Base-by-base conservation (phyloP, 257 asterid species). In the Coffea canephora region DNA sequence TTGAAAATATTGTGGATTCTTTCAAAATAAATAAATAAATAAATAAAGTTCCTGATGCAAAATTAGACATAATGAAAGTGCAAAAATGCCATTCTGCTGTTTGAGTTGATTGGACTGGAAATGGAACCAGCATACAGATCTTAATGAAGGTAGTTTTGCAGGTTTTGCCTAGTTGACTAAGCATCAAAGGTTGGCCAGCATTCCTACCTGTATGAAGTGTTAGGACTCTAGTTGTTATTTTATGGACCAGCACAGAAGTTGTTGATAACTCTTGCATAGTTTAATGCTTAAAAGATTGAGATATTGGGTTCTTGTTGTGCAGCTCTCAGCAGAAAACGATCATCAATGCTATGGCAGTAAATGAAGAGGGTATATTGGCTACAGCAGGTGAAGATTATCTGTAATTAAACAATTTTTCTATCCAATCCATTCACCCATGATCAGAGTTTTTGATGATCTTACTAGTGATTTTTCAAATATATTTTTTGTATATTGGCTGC, bases 251-350 rank as follows among this genome's bases (percentile, higher is more conserved):
- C 18, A 25, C 23, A 5, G 3, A 15, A 39, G 39, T 19, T 39
- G 1, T n/a, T 49, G 43, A 55, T 36, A 18, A 65, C 23, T 66
- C 27, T 67, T 49, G 6, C 1, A 11, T 5, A 43, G 57, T 77
- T 65, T 27, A 27, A 61, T 59, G 19, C 50, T 48, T 13, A 69
- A 41, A 8, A 76, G 55, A 71, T 59, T 64, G 52, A 75, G 67
- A 78, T 79, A 49, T 73, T 67, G 49, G 75, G 52, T 82, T 81
- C 67, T 68, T 48, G 36, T 61, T 41, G 2, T 54, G 71, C 96
- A 96, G 98, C 84, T 89, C 97, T 78, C 99, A 96, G 82, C 99
- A 96, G 87, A 96, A 96, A 82, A 96, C 99, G 70, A 96, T 96
- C 46, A 91, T 96, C 73, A 96, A 94, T 54, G 85, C 99, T 1